These are phyloP conservation scores for Nicotiana sylvestris DNA, from an alignment of 257 asterid species.

Conservation along the genomic window DNA sequence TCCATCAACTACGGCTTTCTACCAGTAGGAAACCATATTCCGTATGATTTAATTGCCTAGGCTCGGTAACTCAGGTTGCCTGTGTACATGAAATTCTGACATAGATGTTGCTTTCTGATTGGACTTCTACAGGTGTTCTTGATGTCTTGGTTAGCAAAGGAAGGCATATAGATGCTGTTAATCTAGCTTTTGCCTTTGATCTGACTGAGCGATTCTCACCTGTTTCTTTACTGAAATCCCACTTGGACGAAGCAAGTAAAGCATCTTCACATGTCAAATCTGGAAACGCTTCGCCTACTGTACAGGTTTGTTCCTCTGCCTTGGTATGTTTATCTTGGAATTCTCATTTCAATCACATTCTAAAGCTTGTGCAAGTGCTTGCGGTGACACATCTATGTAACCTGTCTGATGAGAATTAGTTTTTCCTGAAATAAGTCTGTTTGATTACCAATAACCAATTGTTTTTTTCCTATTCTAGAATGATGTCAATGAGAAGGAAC, in stretches of 20 bases:
- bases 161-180: slow-evolving; percentile 93
- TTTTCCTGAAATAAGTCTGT: neutral
- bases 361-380: neutral
- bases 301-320: slow-evolving; percentile 50
- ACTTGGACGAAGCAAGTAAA: slow-evolving; percentile 73
- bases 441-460: neutral
- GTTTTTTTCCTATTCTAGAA: slow-evolving; percentile 35
- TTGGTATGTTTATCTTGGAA: neutral
- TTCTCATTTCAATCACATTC: too few relatives aligned
- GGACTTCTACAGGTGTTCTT: slow-evolving; percentile 62
- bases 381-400: neutral
- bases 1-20: neutral
- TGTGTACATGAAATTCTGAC: neutral
- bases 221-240: slow-evolving; percentile 60
- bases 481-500: slow-evolving; percentile 80
- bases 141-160: slow-evolving; percentile 78
- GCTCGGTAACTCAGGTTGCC: neutral
- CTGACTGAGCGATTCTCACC: slow-evolving; percentile 77
- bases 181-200: slow-evolving; percentile 82
- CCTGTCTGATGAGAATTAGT: neutral
- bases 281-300: slow-evolving; percentile 56
- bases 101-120: neutral
- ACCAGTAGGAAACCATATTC: neutral
- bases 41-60: neutral
- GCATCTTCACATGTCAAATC: slow-evolving; percentile 50